A percentile compares a stretch with the other conserved stretches of the same genome.
Evolutionary conservation across 306 rosid genomes (phyloP).

Genomic region (Boehmeria nivea): DNA sequence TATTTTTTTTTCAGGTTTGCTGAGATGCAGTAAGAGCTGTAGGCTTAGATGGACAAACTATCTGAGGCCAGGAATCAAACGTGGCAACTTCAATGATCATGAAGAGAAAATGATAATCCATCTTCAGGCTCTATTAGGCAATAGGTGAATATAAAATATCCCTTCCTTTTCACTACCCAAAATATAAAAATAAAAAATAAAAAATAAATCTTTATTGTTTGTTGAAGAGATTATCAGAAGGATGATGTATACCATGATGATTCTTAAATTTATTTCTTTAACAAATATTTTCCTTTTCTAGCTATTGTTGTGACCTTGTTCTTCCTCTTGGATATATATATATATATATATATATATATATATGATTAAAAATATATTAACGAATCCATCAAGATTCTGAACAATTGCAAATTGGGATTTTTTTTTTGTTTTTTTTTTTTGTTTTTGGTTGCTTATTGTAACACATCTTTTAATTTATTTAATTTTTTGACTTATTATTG

Average conservation of each 20-base stretch:
- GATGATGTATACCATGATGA: no score
- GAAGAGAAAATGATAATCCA: constrained; percentile 89
- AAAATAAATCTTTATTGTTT: no score
- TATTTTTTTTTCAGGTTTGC: constrained; percentile 46
- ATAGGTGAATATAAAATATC: constrained; percentile 50
- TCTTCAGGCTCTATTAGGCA: constrained; percentile 92
- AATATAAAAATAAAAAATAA: no score
- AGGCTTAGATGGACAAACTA: constrained; percentile 95
- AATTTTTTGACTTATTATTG: neutral
- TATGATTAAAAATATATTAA: neutral
- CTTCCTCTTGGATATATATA: no score
- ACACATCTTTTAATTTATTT: neutral
- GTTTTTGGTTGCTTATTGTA: neutral
- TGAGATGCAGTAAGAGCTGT: constrained; percentile 93
- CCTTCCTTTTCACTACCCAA: no score
- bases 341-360: no score
- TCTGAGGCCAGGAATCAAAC: constrained; percentile 82
- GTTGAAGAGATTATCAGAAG: no score
- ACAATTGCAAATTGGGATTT: neutral
- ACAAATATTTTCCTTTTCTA: no score
- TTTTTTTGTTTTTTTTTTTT: neutral
- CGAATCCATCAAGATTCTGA: constrained; percentile 8
- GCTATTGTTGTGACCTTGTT: neutral
- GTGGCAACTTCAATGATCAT: constrained; percentile 71
- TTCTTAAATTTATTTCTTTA: no score